Conservation (phyloP, 805 yeast genomes). For the Scheffersomyces ergatensis region DNA sequence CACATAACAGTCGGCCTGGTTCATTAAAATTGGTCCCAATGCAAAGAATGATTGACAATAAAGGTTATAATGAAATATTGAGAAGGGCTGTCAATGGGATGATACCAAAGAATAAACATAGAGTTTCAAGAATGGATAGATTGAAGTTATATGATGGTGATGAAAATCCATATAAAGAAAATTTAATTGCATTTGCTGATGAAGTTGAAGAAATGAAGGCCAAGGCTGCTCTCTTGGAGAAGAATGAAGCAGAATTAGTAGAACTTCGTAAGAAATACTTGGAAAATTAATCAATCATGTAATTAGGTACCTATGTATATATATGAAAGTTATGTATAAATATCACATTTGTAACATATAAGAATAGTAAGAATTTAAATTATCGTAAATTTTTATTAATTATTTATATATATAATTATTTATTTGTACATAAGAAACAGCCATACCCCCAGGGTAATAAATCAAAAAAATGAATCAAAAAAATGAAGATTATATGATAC, state of each 20-base stretch:
- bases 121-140: slow-evolving; percentile 77
- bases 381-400: slow-evolving; percentile 1
- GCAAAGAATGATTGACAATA: slow-evolving; percentile 69
- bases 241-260: slow-evolving; percentile 27
- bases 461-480: slow-evolving; percentile 5
- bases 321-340: neutral
- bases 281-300: slow-evolving; percentile 11
- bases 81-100: slow-evolving; percentile 89
- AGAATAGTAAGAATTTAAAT: no score
- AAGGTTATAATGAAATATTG: slow-evolving; percentile 86
- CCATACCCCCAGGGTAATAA: slow-evolving; percentile 16
- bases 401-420: neutral
- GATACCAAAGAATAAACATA: slow-evolving; percentile 88
- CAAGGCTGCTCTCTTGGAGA: slow-evolving; percentile 39
- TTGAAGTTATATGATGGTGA: slow-evolving; percentile 85
- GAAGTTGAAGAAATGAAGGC: slow-evolving; percentile 55
- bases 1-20: slow-evolving; percentile 90
- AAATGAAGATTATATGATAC: neutral
- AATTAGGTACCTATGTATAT: neutral
- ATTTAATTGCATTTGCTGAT: slow-evolving; percentile 82
- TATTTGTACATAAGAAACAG: slow-evolving; percentile 4
- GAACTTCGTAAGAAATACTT: slow-evolving; percentile 35
- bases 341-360: no score
- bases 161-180: slow-evolving; percentile 81
- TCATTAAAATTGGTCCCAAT: slow-evolving; percentile 79